phyloP scores from a whole-genome alignment of 305 asterid species.

The Fraxinus xanthoxyloides region DNA sequence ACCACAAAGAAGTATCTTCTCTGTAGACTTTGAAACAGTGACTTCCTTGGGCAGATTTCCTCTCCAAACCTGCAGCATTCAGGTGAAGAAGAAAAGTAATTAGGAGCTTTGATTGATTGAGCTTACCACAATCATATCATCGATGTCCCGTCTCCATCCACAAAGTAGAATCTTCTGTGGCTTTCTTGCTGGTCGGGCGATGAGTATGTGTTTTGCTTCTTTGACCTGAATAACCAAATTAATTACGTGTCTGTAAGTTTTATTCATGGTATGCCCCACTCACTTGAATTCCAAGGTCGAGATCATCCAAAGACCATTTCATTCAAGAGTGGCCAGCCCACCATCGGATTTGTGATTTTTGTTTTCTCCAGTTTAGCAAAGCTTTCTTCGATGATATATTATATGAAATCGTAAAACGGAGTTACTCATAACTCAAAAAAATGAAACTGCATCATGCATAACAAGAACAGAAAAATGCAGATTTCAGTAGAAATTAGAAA shows the following conservation, averaged over 20 bases:
- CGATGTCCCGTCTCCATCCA: conserved; percentile 98
- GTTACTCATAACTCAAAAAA: not conserved
- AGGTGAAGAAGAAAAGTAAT: conserved; percentile 69
- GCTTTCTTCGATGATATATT: conserved; percentile 5
- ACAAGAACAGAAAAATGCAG: not conserved
- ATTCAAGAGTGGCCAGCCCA: conserved; percentile 40
- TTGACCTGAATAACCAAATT: conserved; percentile 92
- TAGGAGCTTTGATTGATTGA: conserved; percentile 60
- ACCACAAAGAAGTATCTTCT: conserved; percentile 90
- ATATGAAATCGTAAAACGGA: not conserved
- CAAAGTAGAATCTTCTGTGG: conserved; percentile 96
- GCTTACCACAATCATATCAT: conserved; percentile 99
- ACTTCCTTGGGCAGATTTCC: conserved; percentile 72
- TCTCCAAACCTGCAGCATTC: conserved; percentile 77
- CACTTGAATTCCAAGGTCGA: conserved; percentile 46
- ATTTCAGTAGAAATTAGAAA: not conserved
- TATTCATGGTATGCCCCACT: conserved; percentile 54
- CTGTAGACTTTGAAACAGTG: conserved; percentile 59
- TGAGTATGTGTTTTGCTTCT: conserved; percentile 71
- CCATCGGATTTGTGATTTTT: conserved; percentile 18
- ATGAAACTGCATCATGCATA: not conserved
- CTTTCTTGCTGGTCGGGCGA: conserved; percentile 74
- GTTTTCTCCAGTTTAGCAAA: conserved; percentile 22
- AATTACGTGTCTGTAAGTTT: conserved; percentile 66
- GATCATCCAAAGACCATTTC: conserved; percentile 40